These are phyloP conservation scores for Aspergillus persii DNA, from an alignment of 2,329 filamentous ascomycete genomes.

Conservation along the genomic window DNA sequence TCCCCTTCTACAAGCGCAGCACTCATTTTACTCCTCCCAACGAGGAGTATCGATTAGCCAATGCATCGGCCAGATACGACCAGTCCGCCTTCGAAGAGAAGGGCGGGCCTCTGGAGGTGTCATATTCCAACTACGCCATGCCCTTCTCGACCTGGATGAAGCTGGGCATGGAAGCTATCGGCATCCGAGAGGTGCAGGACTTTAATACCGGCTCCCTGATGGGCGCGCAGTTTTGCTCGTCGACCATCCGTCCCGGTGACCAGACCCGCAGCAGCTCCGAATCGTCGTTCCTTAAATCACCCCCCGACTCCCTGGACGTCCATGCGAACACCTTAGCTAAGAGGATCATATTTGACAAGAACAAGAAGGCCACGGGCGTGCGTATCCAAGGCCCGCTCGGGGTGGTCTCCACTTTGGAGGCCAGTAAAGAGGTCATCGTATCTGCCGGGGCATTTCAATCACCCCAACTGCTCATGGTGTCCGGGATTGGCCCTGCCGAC, in stretches of 20 bases:
- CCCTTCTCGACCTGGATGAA: constrained; percentile 42
- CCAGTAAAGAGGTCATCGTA: constrained; percentile 51
- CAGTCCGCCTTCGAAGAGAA: constrained; percentile 24
- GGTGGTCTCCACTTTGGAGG: constrained; percentile 38
- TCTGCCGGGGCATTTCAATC: constrained; percentile 55
- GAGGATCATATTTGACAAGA: constrained; percentile 41
- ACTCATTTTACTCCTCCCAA: constrained; percentile 26
- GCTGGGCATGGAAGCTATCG: constrained; percentile 41
- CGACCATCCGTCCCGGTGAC: constrained; percentile 24
- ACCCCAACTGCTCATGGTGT: constrained; percentile 45
- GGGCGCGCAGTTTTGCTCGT: constrained; percentile 41
- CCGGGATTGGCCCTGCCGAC: constrained; percentile 46
- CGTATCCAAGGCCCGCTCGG: constrained; percentile 24
- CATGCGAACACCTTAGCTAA: constrained; percentile 45
- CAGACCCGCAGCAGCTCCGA: constrained; percentile 31
- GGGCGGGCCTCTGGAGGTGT: constrained; percentile 36
- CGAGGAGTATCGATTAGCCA: constrained; percentile 10
- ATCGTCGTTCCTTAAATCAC: constrained; percentile 35
- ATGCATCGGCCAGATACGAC: constrained; percentile 23
- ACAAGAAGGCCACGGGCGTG: constrained; percentile 45
- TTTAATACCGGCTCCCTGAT: constrained; percentile 45
- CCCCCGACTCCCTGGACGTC: constrained; percentile 36
- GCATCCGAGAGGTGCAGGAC: constrained; percentile 35
- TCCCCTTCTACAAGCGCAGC: constrained; percentile 28
- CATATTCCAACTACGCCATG: constrained; percentile 42